phyloP scores from a whole-genome alignment of 176 grass and related monocot genomes.

The Saccharum spontaneum region DNA sequence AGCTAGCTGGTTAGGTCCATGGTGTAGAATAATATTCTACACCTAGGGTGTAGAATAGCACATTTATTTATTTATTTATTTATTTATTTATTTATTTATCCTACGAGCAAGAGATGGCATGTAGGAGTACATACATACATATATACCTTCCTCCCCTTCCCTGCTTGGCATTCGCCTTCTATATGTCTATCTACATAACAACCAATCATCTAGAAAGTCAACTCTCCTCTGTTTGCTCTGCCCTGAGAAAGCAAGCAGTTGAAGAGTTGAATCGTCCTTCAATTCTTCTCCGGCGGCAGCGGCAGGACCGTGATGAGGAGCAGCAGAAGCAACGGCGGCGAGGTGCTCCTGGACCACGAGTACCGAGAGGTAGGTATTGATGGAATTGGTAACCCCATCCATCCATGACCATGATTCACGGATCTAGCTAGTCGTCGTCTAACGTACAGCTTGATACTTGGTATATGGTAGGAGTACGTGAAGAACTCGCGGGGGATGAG shows the following conservation, averaged over 20 bases:
- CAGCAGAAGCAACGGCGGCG: neutral
- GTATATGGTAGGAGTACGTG: slow-evolving; percentile 54
- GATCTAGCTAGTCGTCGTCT: too few relatives aligned
- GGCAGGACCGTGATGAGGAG: neutral
- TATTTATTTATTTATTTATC: neutral
- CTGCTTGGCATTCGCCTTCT: neutral
- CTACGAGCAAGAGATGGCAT: neutral
- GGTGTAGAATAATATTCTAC: too few relatives aligned
- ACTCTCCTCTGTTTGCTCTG: neutral
- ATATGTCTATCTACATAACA: too few relatives aligned
- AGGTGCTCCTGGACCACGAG: neutral
- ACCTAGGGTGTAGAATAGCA: too few relatives aligned
- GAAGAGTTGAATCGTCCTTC: neutral
- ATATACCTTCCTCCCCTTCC: too few relatives aligned
- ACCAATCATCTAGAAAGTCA: neutral
- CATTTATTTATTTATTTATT: too few relatives aligned
- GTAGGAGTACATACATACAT: too few relatives aligned
- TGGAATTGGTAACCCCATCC: neutral
- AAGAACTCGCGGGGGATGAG: slow-evolving; percentile 49
- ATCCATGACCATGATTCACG: neutral
- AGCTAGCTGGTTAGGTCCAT: too few relatives aligned
- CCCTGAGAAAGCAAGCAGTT: neutral
- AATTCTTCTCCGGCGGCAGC: neutral
- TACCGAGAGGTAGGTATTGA: slow-evolving; percentile 18
- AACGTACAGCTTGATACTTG: too few relatives aligned